Conservation (phyloP, 164 flowering plant genomes). For the Liriodendron chinense region DNA sequence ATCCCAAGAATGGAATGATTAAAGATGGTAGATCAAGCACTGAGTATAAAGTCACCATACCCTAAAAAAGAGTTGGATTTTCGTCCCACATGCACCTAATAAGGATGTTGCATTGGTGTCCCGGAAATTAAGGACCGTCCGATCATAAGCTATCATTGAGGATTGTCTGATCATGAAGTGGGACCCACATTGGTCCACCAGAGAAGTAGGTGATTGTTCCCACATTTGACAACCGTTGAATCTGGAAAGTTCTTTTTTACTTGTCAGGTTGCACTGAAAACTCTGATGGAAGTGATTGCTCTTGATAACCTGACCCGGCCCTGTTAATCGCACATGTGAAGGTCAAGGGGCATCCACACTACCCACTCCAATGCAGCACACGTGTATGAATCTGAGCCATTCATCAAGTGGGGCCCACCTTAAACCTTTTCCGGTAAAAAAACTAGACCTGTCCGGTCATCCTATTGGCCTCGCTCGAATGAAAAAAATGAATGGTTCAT, state of each 20-base stretch:
- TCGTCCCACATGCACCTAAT: neutral
- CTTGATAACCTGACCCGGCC: neutral
- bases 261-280: neutral
- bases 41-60: no score
- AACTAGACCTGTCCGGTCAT: no score
- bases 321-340: neutral
- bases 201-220: neutral
- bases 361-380: neutral
- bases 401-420: neutral
- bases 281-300: neutral
- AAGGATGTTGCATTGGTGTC: neutral
- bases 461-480: no score
- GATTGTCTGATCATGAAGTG: neutral
- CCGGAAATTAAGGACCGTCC: neutral
- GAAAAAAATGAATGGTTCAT: no score
- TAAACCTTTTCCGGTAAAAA: neutral
- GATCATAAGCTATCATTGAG: neutral
- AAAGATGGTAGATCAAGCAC: no score
- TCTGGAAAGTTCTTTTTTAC: neutral
- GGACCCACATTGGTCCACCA: neutral
- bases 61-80: no score
- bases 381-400: neutral
- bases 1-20: no score
- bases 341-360: neutral
- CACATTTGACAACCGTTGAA: neutral